Conservation (phyloP, 345 rosid species). For the Gynandropsis gynandra region DNA sequence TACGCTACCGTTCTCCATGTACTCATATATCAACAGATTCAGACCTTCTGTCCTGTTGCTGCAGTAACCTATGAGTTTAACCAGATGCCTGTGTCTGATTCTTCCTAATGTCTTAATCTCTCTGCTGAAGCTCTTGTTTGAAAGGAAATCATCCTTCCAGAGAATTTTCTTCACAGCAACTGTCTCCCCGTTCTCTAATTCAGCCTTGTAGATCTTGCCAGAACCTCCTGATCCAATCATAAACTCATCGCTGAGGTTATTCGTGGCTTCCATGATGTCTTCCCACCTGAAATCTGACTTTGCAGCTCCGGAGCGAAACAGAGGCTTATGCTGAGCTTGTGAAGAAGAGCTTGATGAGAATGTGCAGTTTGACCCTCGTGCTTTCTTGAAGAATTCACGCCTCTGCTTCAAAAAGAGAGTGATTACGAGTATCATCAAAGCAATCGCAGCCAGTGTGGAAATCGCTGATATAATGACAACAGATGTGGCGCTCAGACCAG, state of each 20-base stretch:
- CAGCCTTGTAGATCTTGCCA: conserved; percentile 76
- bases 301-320: conserved; percentile 47
- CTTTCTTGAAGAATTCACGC: conserved; percentile 35
- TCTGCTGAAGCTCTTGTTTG: conserved; percentile 78
- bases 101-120: conserved; percentile 79
- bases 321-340: conserved; percentile 53
- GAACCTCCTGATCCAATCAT: conserved; percentile 93
- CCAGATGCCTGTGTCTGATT: conserved; percentile 75
- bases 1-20: conserved; percentile 89
- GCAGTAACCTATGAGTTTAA: conserved; percentile 83
- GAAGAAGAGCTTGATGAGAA: conserved; percentile 58
- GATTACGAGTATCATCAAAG: conserved; percentile 48
- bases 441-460: conserved; percentile 53
- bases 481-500: conserved; percentile 39
- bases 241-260: conserved; percentile 65
- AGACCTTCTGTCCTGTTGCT: conserved; percentile 55
- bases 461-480: conserved; percentile 58
- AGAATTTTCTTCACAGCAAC: conserved; percentile 78
- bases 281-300: conserved; percentile 71
- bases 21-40: conserved; percentile 80
- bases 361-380: conserved; percentile 35
- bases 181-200: conserved; percentile 50
- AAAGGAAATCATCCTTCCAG: conserved; percentile 63
- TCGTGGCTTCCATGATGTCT: conserved; percentile 77
- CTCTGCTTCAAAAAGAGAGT: conserved; percentile 43